Conservation (phyloP, 345 rosid genomes). For the Eucalyptus tenuipes region DNA sequence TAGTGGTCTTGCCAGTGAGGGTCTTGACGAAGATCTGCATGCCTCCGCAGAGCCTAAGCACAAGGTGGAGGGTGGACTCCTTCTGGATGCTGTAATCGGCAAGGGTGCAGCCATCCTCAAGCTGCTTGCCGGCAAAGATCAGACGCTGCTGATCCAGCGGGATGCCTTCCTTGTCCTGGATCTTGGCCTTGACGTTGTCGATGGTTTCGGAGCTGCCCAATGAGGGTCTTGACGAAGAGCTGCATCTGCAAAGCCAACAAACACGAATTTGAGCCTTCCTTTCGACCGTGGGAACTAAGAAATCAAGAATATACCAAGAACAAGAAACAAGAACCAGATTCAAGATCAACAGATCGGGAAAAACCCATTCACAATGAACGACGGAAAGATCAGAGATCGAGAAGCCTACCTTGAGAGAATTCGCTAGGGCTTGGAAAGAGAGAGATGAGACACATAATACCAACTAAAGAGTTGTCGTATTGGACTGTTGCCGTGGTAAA, state of each 20-base stretch:
- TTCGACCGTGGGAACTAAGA: neutral
- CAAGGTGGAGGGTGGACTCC: too few relatives aligned
- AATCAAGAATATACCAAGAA: neutral
- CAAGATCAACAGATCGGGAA: neutral
- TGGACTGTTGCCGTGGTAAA: constrained; percentile 41
- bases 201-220: neutral
- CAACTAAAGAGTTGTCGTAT: too few relatives aligned
- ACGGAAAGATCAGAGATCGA: neutral
- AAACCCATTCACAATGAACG: too few relatives aligned
- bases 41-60: too few relatives aligned
- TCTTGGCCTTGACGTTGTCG: neutral
- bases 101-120: too few relatives aligned
- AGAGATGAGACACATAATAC: too few relatives aligned
- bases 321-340: neutral
- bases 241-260: neutral
- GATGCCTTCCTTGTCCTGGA: neutral
- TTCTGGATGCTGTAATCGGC: too few relatives aligned
- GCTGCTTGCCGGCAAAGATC: neutral
- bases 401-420: neutral
- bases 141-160: too few relatives aligned
- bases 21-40: too few relatives aligned
- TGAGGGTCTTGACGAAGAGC: neutral
- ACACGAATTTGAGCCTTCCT: neutral
- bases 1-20: too few relatives aligned
- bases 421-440: neutral